Evolutionary conservation across 2,329 filamentous ascomycete species (phyloP), one percentile per base, ranked within the genome.

Genomic region (Claviceps cyperi): DNA sequence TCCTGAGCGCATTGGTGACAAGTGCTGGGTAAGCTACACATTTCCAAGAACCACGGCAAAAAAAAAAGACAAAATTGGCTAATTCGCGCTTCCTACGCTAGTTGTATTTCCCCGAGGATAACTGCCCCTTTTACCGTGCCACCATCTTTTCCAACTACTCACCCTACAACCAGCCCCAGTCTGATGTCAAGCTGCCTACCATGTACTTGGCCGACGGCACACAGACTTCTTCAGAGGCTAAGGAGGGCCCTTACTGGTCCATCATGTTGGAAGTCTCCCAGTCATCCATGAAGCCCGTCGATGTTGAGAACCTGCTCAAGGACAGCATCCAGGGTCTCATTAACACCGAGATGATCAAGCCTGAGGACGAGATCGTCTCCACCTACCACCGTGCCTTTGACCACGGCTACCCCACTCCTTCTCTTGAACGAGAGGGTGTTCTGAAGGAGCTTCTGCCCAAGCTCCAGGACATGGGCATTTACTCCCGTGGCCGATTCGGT

Each of bases 71-170:
- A 28, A 17, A 13, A 35, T 45, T 14, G 28, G 14, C 47, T 49
- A 46, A 55, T 40, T 9, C 15, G 11, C 32, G 19, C 24, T 14
- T 24, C 8, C 15, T 17, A 0, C 14, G 2, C 28, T 11, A 84
- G 83, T 77, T 98, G 58, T 98, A 98, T 80, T 98, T 97, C 81
- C 92, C 92, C 55, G 92, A 98, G 70, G 85, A 95, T 69, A 84
- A 98, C 78, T 96, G 89, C 76, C 89, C 89, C 66, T 98, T 98
- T 78, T 98, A 98, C 78, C 87, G 92, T 60, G 92, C 92, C 64
- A 98, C 92, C 64, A 97, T 98, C 74, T 98, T 98, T 81, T 97
- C 91, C 71, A 98, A 98, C 80, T 98, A 98, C 79, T 97, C 92
- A 21, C 92, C 91, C 49, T 83, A 94, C 80, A 98, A 98, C 77